A percentile compares a stretch with the other conserved stretches of the same genome.
Conservation (phyloP, 2,329 filamentous ascomycete species). For the Parascedosporium putredinis region DNA sequence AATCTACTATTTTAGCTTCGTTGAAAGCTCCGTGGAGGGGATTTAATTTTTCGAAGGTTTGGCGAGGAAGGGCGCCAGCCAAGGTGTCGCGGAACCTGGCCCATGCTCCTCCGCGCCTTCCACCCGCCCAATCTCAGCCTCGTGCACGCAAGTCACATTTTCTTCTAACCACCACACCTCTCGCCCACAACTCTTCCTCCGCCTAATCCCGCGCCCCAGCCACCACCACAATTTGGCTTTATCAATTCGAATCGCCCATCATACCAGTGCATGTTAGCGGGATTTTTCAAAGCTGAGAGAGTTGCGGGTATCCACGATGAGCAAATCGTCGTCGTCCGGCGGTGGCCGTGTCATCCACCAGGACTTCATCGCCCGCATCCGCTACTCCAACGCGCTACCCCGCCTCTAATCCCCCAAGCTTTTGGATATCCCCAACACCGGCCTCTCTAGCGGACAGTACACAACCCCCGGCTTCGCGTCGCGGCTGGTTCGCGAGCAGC, state of each 20-base stretch:
- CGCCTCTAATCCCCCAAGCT: conserved; percentile 93
- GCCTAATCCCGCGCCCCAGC: background rate
- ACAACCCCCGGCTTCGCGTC: conserved; percentile 85
- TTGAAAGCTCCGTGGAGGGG: no score
- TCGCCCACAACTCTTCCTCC: background rate
- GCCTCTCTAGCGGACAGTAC: conserved; percentile 76
- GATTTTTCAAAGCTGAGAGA: no score
- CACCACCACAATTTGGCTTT: no score
- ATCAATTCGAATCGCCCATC: no score
- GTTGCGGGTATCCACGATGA: no score
- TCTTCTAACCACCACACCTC: background rate
- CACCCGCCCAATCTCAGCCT: conserved; percentile 1
- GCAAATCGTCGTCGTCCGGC: conserved; percentile 17
- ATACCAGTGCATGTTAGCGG: no score
- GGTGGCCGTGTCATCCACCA: conserved; percentile 64
- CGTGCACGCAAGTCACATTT: background rate
- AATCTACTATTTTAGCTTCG: no score
- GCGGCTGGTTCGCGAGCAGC: conserved; percentile 79
- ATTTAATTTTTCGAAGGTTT: no score
- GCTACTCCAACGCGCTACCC: conserved; percentile 91
- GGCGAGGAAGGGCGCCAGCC: no score
- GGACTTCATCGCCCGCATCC: conserved; percentile 92
- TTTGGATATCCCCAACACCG: conserved; percentile 90
- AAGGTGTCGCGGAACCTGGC: background rate
- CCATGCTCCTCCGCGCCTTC: background rate